These are phyloP conservation scores for Akanthomyces uredinophilus DNA, from an alignment of 2,329 filamentous ascomycete genomes.

Conservation along the genomic window DNA sequence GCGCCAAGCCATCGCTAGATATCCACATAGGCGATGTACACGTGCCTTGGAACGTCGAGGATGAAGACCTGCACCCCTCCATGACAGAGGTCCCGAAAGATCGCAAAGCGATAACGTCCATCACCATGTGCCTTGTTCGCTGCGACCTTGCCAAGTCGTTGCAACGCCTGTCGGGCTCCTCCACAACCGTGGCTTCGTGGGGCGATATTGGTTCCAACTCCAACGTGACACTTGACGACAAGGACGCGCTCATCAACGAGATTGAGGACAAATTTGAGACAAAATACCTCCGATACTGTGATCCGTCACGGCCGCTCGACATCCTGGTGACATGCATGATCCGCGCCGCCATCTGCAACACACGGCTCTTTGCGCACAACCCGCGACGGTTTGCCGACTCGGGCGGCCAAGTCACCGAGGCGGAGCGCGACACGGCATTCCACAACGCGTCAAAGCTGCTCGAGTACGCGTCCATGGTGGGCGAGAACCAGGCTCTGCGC, in stretches of 20 bases:
- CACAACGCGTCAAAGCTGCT: slow-evolving; percentile 15
- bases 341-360: slow-evolving; percentile 17
- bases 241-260: slow-evolving; percentile 8
- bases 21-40: slow-evolving; percentile 5
- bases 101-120: slow-evolving; percentile 8
- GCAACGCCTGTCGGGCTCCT: neutral
- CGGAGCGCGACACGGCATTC: slow-evolving; percentile 14
- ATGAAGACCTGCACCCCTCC: slow-evolving; percentile 9
- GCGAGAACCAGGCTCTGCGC: slow-evolving; percentile 19
- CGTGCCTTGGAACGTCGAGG: slow-evolving; percentile 8
- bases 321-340: slow-evolving; percentile 10
- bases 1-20: slow-evolving; percentile 7
- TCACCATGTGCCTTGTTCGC: slow-evolving; percentile 10
- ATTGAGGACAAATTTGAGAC: slow-evolving; percentile 14
- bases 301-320: slow-evolving; percentile 14
- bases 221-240: neutral
- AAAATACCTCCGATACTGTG: slow-evolving; percentile 18
- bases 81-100: slow-evolving; percentile 11
- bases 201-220: neutral
- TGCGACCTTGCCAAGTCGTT: slow-evolving; percentile 8
- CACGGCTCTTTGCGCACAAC: slow-evolving; percentile 14
- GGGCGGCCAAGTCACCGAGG: neutral
- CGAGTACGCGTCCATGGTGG: slow-evolving; percentile 21
- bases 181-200: neutral
- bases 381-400: slow-evolving; percentile 1